phyloP scores from a whole-genome alignment of 306 rosid species.

The Delonix regia region DNA sequence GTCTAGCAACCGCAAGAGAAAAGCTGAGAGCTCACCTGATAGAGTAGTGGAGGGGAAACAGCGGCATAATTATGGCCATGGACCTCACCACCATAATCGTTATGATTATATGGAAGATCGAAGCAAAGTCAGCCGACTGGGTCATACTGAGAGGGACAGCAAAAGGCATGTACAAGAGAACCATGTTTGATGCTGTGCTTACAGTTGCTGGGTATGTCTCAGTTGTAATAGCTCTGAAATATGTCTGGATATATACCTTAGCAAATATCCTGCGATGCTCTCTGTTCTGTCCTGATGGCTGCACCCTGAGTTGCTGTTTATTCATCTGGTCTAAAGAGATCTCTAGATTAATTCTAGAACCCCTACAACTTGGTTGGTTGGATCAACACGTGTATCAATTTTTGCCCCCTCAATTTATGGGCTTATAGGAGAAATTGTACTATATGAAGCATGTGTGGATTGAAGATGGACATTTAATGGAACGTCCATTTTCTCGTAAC shows the following conservation, averaged over 20 bases:
- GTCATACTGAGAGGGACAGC: slow-evolving; percentile 69
- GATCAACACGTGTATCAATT: slow-evolving; percentile 1
- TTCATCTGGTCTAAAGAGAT: slow-evolving; percentile 8
- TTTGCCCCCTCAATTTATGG: slow-evolving; percentile 36
- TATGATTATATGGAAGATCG: slow-evolving; percentile 54
- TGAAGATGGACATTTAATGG: slow-evolving; percentile 39
- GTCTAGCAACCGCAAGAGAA: slow-evolving; percentile 73
- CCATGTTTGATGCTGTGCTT: slow-evolving; percentile 48
- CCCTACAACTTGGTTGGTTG: slow-evolving; percentile 37
- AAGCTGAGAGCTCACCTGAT: slow-evolving; percentile 71
- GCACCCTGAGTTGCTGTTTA: slow-evolving; percentile 5
- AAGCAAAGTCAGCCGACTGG: slow-evolving; percentile 48
- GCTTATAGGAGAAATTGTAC: slow-evolving; percentile 38
- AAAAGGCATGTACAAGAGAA: slow-evolving; percentile 74
- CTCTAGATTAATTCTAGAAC: slow-evolving; percentile 27
- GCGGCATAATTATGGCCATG: slow-evolving; percentile 53
- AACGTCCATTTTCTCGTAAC: slow-evolving; percentile 35
- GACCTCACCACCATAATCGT: slow-evolving; percentile 55
- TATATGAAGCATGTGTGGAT: slow-evolving; percentile 33
- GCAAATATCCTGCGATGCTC: slow-evolving; percentile 15
- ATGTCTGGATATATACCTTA: not conserved
- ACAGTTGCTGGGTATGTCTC: not conserved
- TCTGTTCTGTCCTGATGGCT: slow-evolving; percentile 22
- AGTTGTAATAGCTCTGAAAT: slow-evolving; percentile 15
- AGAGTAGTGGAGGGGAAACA: slow-evolving; percentile 60